Evolutionary conservation across 768 basidiomycete genomes (phyloP), one percentile per base, ranked within the genome.

Genomic region (Mycena galericulata): DNA sequence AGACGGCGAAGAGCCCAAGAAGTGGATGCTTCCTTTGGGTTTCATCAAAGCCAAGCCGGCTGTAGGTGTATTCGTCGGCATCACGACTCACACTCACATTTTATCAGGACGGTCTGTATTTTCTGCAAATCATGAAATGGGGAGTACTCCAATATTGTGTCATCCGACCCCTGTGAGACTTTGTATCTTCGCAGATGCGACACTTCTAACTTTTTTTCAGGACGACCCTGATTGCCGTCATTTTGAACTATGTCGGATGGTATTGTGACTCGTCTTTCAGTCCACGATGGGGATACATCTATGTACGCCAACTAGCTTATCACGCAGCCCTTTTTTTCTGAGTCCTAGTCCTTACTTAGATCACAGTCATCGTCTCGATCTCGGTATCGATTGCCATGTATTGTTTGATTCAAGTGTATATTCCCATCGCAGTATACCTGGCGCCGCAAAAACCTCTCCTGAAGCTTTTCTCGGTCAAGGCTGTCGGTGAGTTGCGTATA

Each of bases 371-470:
- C 47, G 86, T 92, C 41, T 92, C 91, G 2, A 72, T 91, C 40
- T 92, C 92, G 0, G 92, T 95, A 20, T 86, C 91, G 0, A 75
- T 93, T 59, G 91, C 92, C 34, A 93, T 93, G 92, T 94, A 92
- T 75, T 92, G 90, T 75, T 77, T 92, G 64, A 79, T 94, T 24
- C 92, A 94, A 75, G 79, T 95, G 20, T 93, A 92, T 72, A 70
- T 92, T 10, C 78, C 87, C 0, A 82, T 93, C 18, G 78, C 88
- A 9, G 77, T 77, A 15, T 80, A 87, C 47, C 80, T 94, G n/a
- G 79, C 83, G 12, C 86, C 85, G 0, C 86, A 88, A 59, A 83
- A 84, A 54, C 92, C 92, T 2, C 73, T 93, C 18, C 77, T 92
- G 22, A 92, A 92, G 75, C 78, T 93, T 11, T 86, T 93, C 71